phyloP scores from a whole-genome alignment of 1,284 basidiomycete species.

The Cystobasidium sp. region DNA sequence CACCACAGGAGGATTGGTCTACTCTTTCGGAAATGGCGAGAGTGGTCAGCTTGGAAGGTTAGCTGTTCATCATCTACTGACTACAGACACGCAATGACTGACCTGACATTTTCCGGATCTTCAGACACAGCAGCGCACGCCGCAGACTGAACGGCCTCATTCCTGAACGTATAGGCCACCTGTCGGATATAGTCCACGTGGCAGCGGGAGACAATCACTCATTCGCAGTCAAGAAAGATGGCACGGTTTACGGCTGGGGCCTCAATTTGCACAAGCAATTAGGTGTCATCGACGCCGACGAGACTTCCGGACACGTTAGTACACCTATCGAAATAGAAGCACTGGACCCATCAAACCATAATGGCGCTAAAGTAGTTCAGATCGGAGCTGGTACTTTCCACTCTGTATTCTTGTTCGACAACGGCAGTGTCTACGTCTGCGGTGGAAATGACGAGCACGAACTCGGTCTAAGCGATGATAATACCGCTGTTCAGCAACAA shows the following conservation, averaged over 20 bases:
- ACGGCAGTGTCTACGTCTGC: constrained; percentile 80
- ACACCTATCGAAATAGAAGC: constrained; percentile 71
- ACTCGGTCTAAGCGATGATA: constrained; percentile 71
- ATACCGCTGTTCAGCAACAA: constrained; percentile 62
- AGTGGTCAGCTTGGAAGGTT: constrained; percentile 84
- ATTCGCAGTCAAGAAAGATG: constrained; percentile 82
- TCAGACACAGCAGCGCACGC: constrained; percentile 64
- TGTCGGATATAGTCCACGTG: constrained; percentile 75
- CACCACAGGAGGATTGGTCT: constrained; percentile 80
- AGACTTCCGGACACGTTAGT: constrained; percentile 65
- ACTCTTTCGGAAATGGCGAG: constrained; percentile 78
- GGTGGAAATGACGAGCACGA: constrained; percentile 79
- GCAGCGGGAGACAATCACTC: constrained; percentile 84
- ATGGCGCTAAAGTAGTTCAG: constrained; percentile 68
- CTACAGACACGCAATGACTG: background rate
- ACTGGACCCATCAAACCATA: constrained; percentile 70
- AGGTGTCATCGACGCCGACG: constrained; percentile 63
- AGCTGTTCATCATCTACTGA: constrained; percentile 8
- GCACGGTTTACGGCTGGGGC: constrained; percentile 88
- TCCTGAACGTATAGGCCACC: constrained; percentile 72
- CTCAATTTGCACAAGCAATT: constrained; percentile 77
- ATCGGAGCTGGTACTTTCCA: constrained; percentile 75
- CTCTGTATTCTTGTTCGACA: constrained; percentile 79
- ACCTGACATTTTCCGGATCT: constrained; percentile 41
- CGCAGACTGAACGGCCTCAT: constrained; percentile 80